phyloP scores from a whole-genome alignment of 129 eudicot species.

The Flaveria bidentis region DNA sequence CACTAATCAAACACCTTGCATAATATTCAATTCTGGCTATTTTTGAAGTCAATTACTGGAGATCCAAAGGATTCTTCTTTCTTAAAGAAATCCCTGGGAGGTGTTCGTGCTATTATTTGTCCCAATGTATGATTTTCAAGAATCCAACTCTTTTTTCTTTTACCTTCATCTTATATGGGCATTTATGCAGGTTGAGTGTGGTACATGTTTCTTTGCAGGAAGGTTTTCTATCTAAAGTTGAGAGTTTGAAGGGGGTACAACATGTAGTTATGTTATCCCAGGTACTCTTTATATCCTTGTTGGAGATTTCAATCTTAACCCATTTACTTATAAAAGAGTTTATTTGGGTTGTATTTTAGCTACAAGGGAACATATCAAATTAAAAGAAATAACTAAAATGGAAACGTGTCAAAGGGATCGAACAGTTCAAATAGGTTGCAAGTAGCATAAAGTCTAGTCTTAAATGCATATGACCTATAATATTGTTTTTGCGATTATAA shows the following conservation, averaged over 20 bases:
- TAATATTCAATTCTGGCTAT: slow-evolving; percentile 24
- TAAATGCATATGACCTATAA: neutral
- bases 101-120: slow-evolving; percentile 84
- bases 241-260: slow-evolving; percentile 70
- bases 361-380: neutral
- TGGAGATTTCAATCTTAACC: neutral
- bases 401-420: neutral
- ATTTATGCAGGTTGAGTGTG: slow-evolving; percentile 24
- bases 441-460: neutral
- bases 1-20: neutral
- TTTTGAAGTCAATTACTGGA: slow-evolving; percentile 64
- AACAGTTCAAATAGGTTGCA: neutral
- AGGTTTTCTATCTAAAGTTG: slow-evolving; percentile 63
- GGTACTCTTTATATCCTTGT: slow-evolving; percentile 49
- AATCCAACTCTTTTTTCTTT: slow-evolving; percentile 11
- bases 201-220: slow-evolving; percentile 52
- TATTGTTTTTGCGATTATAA: neutral
- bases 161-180: slow-evolving; percentile 8
- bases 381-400: neutral
- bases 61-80: slow-evolving; percentile 60
- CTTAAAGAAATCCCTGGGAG: slow-evolving; percentile 71
- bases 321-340: neutral
- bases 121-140: slow-evolving; percentile 56
- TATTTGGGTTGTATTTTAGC: neutral
- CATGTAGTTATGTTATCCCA: slow-evolving; percentile 86